Evolutionary conservation across 352 stramenopile genomes (phyloP), one percentile per base, ranked within the genome.

Genomic region (Phytopythium montanum): DNA sequence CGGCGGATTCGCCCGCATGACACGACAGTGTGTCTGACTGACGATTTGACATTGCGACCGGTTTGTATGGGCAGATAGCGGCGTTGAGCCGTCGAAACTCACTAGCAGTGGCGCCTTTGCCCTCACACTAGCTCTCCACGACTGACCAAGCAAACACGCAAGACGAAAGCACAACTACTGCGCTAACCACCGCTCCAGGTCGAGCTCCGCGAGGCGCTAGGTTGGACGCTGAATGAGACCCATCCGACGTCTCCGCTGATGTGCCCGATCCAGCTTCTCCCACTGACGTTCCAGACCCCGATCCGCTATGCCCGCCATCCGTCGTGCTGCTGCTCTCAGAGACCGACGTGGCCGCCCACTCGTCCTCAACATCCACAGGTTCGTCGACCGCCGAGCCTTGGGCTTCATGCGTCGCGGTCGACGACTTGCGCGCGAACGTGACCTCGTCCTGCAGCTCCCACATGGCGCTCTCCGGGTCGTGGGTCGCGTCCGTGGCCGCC

Each of bases 401-500:
- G 6, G 70, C 61, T 8, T 59, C 63, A 29, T 69, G 64, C 13
- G 41, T 18, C 13, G 42, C 68, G 8, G 57, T 62, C 14, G 69
- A 69, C 0, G 55, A 66, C 38, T 76, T 74, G 5, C 68, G 70
- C 16, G 72, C 61, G 41, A 90, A 76, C 6, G 73, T 83, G 18
- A 83, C 33, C 14, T 71, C 56, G 23, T 90, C 77, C 34, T 84
- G 65, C 5, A 78, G 57, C 10, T 55, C 60, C 80, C 80, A 90
- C 56, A 74, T 75, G 16, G 62, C 62, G 18, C 77, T 73, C 36
- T 74, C 67, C 4, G 80, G 80, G 2, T 69, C 68, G 34, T 76
- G 61, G 2, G 64, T 76, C 5, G 59, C 64, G 41, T 88, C 78
- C 8, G 72, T 71, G 5, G 69, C 80, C 5, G 80, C 71, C 12